These are phyloP conservation scores for Plasmodium gaboni DNA, from an alignment of 169 alveolate genomes.

Conservation along the genomic window DNA sequence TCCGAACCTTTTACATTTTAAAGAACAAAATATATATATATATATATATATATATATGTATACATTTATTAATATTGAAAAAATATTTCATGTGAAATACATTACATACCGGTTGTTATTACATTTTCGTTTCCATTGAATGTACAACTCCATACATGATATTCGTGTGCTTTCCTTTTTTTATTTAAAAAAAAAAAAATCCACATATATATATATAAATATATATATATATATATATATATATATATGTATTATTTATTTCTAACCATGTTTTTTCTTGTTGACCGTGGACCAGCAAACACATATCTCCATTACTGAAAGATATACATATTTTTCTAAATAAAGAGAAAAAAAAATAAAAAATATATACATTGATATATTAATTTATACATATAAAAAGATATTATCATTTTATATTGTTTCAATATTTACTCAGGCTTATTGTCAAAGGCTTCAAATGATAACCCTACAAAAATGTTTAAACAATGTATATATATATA, in stretches of 20 bases:
- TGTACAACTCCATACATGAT: constrained; percentile 70
- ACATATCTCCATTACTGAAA: constrained; percentile 71
- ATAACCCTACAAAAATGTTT: constrained; percentile 37
- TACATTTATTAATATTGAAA: neutral
- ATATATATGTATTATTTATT: constrained; percentile 1
- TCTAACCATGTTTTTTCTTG: constrained; percentile 24
- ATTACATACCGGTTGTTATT: constrained; percentile 46
- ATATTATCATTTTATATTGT: neutral
- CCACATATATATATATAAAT: neutral
- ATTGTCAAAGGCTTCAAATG: constrained; percentile 53
- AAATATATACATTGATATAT: neutral
- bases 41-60: no score
- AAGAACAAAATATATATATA: neutral
- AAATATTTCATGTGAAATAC: constrained; percentile 1
- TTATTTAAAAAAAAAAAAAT: neutral
- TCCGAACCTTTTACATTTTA: constrained; percentile 45
- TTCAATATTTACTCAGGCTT: constrained; percentile 41
- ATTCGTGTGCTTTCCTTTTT: constrained; percentile 66
- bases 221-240: neutral
- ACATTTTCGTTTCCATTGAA: constrained; percentile 51
- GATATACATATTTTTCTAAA: constrained; percentile 44
- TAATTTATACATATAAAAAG: neutral
- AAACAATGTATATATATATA: neutral
- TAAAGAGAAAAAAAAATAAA: neutral
- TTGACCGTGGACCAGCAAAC: constrained; percentile 31